These are phyloP conservation scores for Neltuma alba DNA, from an alignment of 306 rosid species.

Conservation along the genomic window DNA sequence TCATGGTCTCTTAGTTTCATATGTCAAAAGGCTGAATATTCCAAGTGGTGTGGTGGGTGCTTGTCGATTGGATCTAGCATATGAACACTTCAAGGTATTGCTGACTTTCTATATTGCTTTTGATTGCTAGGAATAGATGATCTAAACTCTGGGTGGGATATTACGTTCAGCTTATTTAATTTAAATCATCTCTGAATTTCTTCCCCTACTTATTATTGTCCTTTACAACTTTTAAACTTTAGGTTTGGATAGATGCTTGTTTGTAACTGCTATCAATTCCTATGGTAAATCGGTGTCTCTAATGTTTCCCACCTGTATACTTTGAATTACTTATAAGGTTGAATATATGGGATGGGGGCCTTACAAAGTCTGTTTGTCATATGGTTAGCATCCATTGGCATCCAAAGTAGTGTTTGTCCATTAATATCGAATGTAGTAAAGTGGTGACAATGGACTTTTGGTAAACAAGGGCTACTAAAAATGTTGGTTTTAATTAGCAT, in stretches of 20 bases:
- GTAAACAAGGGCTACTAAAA: neutral
- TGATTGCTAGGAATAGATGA: constrained; percentile 7
- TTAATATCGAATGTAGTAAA: neutral
- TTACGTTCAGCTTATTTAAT: neutral
- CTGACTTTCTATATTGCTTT: constrained; percentile 19
- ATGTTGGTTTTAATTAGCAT: neutral
- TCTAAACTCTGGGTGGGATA: neutral
- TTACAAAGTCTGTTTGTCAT: neutral
- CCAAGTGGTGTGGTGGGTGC: constrained; percentile 99
- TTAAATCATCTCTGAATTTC: neutral
- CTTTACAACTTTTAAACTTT: neutral
- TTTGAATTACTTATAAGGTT: neutral
- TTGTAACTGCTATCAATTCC: neutral
- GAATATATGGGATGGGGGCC: neutral
- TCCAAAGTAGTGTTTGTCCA: neutral
- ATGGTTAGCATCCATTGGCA: neutral
- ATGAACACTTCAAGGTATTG: constrained; percentile 92
- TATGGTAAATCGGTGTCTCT: neutral
- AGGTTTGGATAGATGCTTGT: neutral
- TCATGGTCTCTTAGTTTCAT: constrained; percentile 63
- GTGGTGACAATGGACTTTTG: neutral
- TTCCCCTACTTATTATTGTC: neutral
- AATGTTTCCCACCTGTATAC: neutral
- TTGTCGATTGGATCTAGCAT: constrained; percentile 93
- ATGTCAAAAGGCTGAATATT: constrained; percentile 88